These are phyloP conservation scores for Skeletonema marinoi DNA, from an alignment of 108 stramenopile species.

Conservation along the genomic window DNA sequence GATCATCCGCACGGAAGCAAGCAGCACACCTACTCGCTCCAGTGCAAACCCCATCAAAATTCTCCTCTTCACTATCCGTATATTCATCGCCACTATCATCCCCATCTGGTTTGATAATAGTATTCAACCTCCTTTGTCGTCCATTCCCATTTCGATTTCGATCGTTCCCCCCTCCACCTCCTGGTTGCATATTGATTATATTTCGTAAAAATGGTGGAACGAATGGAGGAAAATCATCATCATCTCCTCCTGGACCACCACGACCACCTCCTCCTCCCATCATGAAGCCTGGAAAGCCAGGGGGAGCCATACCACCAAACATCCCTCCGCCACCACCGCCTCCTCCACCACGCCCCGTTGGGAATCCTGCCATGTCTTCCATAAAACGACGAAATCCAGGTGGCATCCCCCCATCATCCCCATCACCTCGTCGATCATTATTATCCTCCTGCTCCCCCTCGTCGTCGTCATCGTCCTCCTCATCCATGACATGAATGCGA, in stretches of 20 bases:
- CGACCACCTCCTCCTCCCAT: neutral
- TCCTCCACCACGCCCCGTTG: neutral
- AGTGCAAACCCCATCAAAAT: neutral
- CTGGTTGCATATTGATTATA: neutral
- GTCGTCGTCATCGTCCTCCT: neutral
- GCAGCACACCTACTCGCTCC: neutral
- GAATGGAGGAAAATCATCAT: neutral
- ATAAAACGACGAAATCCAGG: constrained; percentile 2
- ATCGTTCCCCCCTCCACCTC: neutral
- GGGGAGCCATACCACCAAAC: neutral
- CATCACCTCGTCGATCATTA: neutral
- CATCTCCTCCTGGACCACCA: neutral
- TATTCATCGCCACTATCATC: neutral
- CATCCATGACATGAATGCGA: neutral
- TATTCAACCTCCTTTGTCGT: neutral
- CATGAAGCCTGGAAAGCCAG: neutral
- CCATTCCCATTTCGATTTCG: neutral
- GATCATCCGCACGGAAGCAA: constrained; percentile 2
- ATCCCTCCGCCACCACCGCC: neutral
- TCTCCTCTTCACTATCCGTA: neutral
- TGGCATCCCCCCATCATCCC: neutral
- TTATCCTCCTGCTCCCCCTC: neutral
- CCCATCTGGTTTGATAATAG: neutral
- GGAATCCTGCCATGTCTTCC: neutral
- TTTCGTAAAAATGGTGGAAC: constrained; percentile 1